Evolutionary conservation across 495 filamentous ascomycete species (phyloP).

Genomic region (Cladorrhinum samala): DNA sequence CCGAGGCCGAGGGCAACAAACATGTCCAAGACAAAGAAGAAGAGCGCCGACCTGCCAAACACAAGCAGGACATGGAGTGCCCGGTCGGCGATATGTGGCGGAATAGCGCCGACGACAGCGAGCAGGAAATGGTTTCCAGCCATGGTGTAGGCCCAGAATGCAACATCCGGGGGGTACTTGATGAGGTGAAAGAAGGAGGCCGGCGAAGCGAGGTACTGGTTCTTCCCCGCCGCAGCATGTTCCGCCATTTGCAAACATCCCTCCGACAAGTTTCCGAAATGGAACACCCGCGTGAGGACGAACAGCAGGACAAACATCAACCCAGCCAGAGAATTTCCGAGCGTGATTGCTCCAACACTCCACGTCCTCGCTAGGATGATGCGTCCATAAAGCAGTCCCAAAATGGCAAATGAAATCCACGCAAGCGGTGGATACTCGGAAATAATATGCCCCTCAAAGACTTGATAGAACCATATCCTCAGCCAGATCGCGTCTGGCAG

Average conservation of each 20-base stretch:
- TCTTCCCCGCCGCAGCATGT: slow-evolving; percentile 10
- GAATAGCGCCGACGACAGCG: slow-evolving; percentile 22
- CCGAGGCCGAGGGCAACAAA: slow-evolving; percentile 16
- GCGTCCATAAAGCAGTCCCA: slow-evolving; percentile 32
- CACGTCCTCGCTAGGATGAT: slow-evolving; percentile 24
- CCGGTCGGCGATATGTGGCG: slow-evolving; percentile 11
- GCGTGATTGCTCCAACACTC: slow-evolving; percentile 15
- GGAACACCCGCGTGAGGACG: slow-evolving; percentile 21
- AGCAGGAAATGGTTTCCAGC: slow-evolving; percentile 25
- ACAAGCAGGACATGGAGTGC: slow-evolving; percentile 20
- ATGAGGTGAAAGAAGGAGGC: slow-evolving; percentile 30
- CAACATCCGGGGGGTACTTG: slow-evolving; percentile 34
- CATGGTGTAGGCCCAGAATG: slow-evolving; percentile 30
- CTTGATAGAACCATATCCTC: slow-evolving; percentile 24
- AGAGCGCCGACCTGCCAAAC: slow-evolving; percentile 31
- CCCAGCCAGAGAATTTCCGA: slow-evolving; percentile 18
- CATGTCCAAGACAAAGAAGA: slow-evolving; percentile 29
- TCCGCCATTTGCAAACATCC: slow-evolving; percentile 28
- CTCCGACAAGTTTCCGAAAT: slow-evolving; percentile 30
- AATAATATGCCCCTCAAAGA: slow-evolving; percentile 8
- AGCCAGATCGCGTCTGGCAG: slow-evolving; percentile 10
- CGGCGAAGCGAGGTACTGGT: slow-evolving; percentile 27
- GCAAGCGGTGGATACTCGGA: slow-evolving; percentile 31
- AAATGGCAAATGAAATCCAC: slow-evolving; percentile 31
- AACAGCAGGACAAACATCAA: slow-evolving; percentile 17